Base-by-base conservation (phyloP, 257 asterid genomes). In the Capsicum chinense region DNA sequence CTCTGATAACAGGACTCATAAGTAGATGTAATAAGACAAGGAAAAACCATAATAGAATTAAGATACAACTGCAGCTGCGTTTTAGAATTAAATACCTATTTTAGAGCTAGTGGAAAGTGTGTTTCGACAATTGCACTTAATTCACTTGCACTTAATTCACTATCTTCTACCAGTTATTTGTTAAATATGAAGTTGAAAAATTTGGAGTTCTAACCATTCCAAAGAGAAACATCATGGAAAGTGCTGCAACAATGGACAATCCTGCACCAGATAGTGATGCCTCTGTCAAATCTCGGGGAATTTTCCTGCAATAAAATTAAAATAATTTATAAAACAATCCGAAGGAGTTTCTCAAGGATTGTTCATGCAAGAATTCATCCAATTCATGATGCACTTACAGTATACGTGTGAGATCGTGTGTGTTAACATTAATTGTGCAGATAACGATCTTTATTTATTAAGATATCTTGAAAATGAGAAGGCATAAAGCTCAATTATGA, bases 201-300 rank as follows among this genome's bases (percentile, higher is more conserved):
- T 82, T 79, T 81, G 79, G 64, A 78, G 82, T 85, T 83, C 92
- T 83, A 89, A 96, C 99, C 99, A 94, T 93, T 88, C 99, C 99
- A 90, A 96, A 93, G 83, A 95, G 89, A 87, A 95, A 90, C 86
- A 91, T 87, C 98, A 96, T 94, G 85, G 85, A 88, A 79, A 96
- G 79, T 82, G 98, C 97, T 59, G 98, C 99, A 83, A 92, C 21
- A 62, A 96, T 92, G 88, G 99, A 94, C 91, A 96, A 83, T 62
- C 98, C 98, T 90, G 98, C 98, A 86, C 98, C 99, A 47, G 98
- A 93, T 79, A 96, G 80, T 14, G 97, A 96, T 83, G 99, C 97
- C 87, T 96, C 98, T 4, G 97, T 95, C 92, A 95, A 90, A 86
- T 94, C 96, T 83, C 98, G 90, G 7, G 97, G 96, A 37, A 91